Conservation (phyloP, 2,329 filamentous ascomycete genomes). For the Hypomyces perniciosus region DNA sequence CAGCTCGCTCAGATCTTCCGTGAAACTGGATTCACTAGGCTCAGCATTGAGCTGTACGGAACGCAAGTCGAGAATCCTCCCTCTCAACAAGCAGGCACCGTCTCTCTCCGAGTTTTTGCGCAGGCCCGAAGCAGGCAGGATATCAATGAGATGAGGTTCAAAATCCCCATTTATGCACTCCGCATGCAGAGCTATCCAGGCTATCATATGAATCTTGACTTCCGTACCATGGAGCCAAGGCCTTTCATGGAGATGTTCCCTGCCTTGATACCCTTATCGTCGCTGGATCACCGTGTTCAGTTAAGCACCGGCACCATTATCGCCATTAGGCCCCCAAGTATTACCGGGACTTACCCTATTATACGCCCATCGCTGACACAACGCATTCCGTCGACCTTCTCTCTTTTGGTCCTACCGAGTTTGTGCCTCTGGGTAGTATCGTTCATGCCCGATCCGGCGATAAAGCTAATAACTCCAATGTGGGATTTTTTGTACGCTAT, state of each 20-base stretch:
- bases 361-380: conserved; percentile 24
- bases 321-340: conserved; percentile 15
- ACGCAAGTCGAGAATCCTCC: conserved; percentile 31
- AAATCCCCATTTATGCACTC: conserved; percentile 31
- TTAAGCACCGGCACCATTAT: conserved; percentile 18
- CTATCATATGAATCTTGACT: conserved; percentile 39
- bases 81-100: conserved; percentile 43
- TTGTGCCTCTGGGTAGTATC: conserved; percentile 25
- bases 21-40: conserved; percentile 27
- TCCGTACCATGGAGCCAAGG: conserved; percentile 36
- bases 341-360: conserved; percentile 20
- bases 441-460: conserved; percentile 32
- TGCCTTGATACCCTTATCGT: conserved; percentile 23
- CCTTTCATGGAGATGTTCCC: conserved; percentile 40
- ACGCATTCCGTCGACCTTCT: conserved; percentile 19
- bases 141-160: conserved; percentile 31
- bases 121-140: conserved; percentile 37
- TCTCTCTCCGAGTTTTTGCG: conserved; percentile 40
- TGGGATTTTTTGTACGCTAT: conserved; percentile 40
- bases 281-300: conserved; percentile 24
- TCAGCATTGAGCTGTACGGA: conserved; percentile 33
- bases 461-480: conserved; percentile 39
- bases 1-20: conserved; percentile 27
- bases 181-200: conserved; percentile 37
- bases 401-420: conserved; percentile 22